phyloP scores from a whole-genome alignment of 768 basidiomycete genomes.

The Rhodotorula graminis region DNA sequence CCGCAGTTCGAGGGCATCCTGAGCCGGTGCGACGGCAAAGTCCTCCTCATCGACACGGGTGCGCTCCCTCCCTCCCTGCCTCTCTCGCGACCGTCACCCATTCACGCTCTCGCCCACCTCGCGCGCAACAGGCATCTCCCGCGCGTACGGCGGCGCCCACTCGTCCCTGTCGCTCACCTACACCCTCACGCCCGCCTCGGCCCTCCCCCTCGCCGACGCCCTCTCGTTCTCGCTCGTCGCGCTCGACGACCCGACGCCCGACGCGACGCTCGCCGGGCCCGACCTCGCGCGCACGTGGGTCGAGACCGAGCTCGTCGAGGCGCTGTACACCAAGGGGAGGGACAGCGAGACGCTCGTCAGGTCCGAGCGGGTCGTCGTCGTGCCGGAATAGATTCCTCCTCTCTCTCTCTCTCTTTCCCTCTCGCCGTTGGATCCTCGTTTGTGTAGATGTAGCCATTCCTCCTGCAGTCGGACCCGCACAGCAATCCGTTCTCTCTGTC shows the following conservation, averaged over 20 bases:
- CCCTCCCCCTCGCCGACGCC: slow-evolving; percentile 22
- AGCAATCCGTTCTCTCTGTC: too few relatives aligned
- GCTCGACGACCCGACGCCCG: not conserved
- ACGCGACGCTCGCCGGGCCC: not conserved
- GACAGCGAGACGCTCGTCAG: slow-evolving; percentile 55
- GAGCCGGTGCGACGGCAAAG: slow-evolving; percentile 79
- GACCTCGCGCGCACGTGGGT: slow-evolving; percentile 40
- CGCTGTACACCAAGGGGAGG: slow-evolving; percentile 57
- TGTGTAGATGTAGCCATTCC: not conserved
- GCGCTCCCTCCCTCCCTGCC: not conserved
- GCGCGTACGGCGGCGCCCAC: slow-evolving; percentile 83
- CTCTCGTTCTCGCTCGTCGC: slow-evolving; percentile 6
- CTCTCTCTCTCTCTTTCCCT: not conserved
- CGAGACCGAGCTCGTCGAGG: slow-evolving; percentile 61
- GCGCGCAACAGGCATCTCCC: slow-evolving; percentile 39
- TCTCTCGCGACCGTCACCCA: too few relatives aligned
- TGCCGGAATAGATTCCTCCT: not conserved
- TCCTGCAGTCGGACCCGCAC: too few relatives aligned
- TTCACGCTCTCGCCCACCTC: not conserved
- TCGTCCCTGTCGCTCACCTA: slow-evolving; percentile 85
- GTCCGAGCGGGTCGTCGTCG: slow-evolving; percentile 48
- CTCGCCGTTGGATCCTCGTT: too few relatives aligned
- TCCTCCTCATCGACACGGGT: slow-evolving; percentile 96
- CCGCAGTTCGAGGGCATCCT: slow-evolving; percentile 85
- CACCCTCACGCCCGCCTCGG: slow-evolving; percentile 61